Evolutionary conservation across 23 red algal species (phyloP), one percentile per base, ranked within the genome.

Genomic region (Gracilaria domingensis): DNA sequence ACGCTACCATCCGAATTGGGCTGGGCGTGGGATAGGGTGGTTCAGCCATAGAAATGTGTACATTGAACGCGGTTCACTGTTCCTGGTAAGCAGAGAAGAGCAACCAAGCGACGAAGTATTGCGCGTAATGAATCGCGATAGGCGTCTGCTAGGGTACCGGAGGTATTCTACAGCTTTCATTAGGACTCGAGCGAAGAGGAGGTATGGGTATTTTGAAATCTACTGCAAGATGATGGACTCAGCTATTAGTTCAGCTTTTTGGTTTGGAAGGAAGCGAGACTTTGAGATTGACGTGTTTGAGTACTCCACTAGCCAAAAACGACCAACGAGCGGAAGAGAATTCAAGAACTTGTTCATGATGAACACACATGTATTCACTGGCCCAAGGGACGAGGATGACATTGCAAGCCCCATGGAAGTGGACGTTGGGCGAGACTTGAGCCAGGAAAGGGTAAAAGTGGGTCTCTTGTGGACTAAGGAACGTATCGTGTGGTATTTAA

Each of bases 261-360:
- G 88, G 88, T 57, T 92, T 39, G 78, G 74, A 39, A 54, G 78
- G 29, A 92, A 56, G 39, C 30, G 60, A 0, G 78, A 78, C 57
- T 81, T 78, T 54, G 88, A 92, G 29, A 66, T 92, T 24, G 88
- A 92, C 33, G 88, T 92, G 0, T 92, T 83, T 34, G 88, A 92
- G 26, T 66, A 76, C 51, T 87, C 84, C 17, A 87, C 84, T 12
- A 74, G 64, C 45, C 11, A 53, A 44, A 87, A 74, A 37, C 62
- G 30, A 21, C 65, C 64, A 23, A 75, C 44, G 1, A 73, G 24
- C 21, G 84, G 84, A 16, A 44, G 51, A 60, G 60, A 73, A 44
- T 87, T 75, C 30, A 73, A 57, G 32, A 66, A 87, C 34, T 29
- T 87, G 6, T 87, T 87, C 51, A 87, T 73, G 50, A 87, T 71